phyloP scores from a whole-genome alignment of 768 basidiomycete genomes.

The Lactifluus piperatus region DNA sequence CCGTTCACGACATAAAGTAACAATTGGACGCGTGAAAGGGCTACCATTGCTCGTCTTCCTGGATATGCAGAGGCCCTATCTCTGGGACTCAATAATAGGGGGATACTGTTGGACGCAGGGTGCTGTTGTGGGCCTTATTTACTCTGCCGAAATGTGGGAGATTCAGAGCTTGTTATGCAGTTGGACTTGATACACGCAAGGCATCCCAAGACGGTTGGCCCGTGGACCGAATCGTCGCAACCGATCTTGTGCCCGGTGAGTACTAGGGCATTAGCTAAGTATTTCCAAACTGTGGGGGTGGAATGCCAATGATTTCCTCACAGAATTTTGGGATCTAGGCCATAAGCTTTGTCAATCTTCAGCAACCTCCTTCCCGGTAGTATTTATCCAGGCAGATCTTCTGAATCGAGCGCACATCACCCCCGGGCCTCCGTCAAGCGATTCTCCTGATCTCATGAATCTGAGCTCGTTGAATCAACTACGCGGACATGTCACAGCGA shows the following conservation, averaged over 20 bases:
- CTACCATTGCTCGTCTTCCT: constrained; percentile 23
- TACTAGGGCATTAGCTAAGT: background rate
- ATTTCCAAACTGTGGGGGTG: background rate
- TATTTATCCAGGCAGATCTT: constrained; percentile 47
- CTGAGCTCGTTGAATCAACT: constrained; percentile 38
- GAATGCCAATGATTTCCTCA: background rate
- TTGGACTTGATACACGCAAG: constrained; percentile 36
- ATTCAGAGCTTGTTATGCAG: constrained; percentile 15
- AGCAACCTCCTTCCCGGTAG: constrained; percentile 41
- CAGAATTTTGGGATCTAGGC: constrained; percentile 54
- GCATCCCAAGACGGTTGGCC: constrained; percentile 37
- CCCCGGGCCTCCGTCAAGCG: background rate
- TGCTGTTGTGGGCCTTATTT: constrained; percentile 33
- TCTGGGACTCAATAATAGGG: constrained; percentile 29
- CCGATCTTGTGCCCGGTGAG: constrained; percentile 32
- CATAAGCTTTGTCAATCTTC: constrained; percentile 51
- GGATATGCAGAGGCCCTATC: constrained; percentile 27
- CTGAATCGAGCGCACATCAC: constrained; percentile 26
- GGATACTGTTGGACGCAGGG: constrained; percentile 37
- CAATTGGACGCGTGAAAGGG: constrained; percentile 8
- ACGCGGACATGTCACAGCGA: constrained; percentile 37
- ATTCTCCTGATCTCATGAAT: constrained; percentile 25
- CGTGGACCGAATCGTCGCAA: constrained; percentile 30
- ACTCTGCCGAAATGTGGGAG: background rate
- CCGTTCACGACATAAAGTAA: background rate